Conservation (phyloP, 2,329 filamentous ascomycete genomes). For the Emergomyces orientalis region DNA sequence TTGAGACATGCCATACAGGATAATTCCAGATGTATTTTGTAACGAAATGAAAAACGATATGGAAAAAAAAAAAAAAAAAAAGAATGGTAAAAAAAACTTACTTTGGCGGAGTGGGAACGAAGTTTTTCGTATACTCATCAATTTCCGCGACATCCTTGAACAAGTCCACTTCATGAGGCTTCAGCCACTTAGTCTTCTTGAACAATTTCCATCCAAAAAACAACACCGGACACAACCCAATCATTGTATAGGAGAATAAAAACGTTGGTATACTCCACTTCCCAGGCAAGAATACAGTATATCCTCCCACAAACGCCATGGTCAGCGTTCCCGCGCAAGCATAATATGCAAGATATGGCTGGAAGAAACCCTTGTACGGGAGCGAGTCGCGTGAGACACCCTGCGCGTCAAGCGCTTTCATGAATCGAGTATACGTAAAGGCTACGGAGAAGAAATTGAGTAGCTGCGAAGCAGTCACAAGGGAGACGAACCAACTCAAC, state of each 20-base stretch:
- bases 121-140: conserved; percentile 58
- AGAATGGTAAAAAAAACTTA: conserved; percentile 29
- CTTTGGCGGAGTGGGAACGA: conserved; percentile 46
- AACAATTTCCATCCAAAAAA: conserved; percentile 63
- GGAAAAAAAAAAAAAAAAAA: background rate
- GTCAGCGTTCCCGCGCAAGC: conserved; percentile 53
- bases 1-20: background rate
- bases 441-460: conserved; percentile 41
- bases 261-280: conserved; percentile 66
- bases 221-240: conserved; percentile 59
- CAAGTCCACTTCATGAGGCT: conserved; percentile 54
- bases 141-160: conserved; percentile 54
- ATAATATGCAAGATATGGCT: conserved; percentile 51
- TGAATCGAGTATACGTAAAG: conserved; percentile 40
- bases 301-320: conserved; percentile 75
- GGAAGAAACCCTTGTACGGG: conserved; percentile 36
- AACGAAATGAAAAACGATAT: background rate
- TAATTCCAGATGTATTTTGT: too few species aligned
- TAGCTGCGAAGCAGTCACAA: conserved; percentile 36
- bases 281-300: conserved; percentile 51
- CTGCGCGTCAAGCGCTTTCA: conserved; percentile 34
- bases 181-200: conserved; percentile 52
- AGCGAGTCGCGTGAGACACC: conserved; percentile 29
- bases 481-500: conserved; percentile 45
- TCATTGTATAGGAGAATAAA: conserved; percentile 68